These are phyloP conservation scores for Ophiocordyceps camponoti-leonardi DNA, from an alignment of 2,329 filamentous ascomycete genomes.

Conservation along the genomic window DNA sequence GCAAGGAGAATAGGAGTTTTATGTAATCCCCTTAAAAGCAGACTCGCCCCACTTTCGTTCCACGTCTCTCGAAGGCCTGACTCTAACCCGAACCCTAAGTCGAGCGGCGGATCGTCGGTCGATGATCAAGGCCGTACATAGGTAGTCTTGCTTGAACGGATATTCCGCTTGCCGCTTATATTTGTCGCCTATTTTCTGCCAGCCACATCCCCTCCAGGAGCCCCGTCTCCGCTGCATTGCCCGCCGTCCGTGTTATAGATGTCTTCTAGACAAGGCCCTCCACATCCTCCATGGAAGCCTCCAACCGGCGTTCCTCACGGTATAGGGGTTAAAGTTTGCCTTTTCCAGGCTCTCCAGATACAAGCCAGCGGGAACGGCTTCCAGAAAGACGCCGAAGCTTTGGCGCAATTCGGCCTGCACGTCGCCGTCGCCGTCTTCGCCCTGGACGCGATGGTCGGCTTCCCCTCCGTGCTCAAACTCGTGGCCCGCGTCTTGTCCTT, in stretches of 20 bases:
- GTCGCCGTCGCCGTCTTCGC: constrained; percentile 19
- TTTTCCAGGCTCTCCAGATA: constrained; percentile 67
- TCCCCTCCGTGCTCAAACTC: constrained; percentile 80
- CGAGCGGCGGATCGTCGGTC: too few relatives aligned
- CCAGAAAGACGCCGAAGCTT: constrained; percentile 66
- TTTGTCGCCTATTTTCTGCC: too few relatives aligned
- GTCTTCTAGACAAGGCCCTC: constrained; percentile 30
- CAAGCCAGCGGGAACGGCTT: constrained; percentile 57
- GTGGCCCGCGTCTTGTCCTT: constrained; percentile 60
- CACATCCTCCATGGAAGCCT: constrained; percentile 65
- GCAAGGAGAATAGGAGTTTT: too few relatives aligned
- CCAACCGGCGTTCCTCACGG: constrained; percentile 48
- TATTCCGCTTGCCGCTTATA: too few relatives aligned
- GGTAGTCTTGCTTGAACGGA: too few relatives aligned
- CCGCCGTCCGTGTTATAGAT: constrained; percentile 15
- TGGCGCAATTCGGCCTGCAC: constrained; percentile 28
- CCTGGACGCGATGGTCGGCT: constrained; percentile 44
- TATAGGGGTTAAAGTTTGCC: constrained; percentile 71
- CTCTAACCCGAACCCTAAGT: too few relatives aligned
- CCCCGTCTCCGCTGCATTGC: too few relatives aligned
- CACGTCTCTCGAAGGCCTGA: too few relatives aligned
- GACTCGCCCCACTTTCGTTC: too few relatives aligned
- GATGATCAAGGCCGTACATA: too few relatives aligned
- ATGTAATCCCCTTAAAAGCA: too few relatives aligned
- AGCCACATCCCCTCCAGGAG: too few relatives aligned